phyloP scores from a whole-genome alignment of 257 asterid genomes.

The Haberlea rhodopensis region DNA sequence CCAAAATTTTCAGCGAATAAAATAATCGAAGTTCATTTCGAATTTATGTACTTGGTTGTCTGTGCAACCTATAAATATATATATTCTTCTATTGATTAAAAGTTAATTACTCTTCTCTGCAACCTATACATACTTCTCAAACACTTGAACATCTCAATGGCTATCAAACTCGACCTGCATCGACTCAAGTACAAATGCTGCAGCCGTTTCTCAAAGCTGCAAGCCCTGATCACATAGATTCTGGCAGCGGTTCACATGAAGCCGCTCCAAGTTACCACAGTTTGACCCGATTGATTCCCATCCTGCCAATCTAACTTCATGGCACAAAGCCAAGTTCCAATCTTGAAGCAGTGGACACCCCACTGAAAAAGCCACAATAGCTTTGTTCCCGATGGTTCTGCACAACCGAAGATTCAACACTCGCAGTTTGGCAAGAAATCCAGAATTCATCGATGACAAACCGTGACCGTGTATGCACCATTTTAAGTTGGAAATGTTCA shows the following conservation, averaged over 20 bases:
- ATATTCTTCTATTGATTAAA: too few relatives aligned
- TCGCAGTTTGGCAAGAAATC: constrained; percentile 38
- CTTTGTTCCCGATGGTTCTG: constrained; percentile 51
- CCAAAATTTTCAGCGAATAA: too few relatives aligned
- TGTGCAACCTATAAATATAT: too few relatives aligned
- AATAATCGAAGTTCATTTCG: too few relatives aligned
- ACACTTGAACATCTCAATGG: constrained; percentile 47
- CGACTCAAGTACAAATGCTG: constrained; percentile 39
- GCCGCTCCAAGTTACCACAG: constrained; percentile 47
- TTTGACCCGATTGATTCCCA: constrained; percentile 56
- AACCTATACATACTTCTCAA: constrained; percentile 49
- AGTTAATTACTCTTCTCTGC: constrained; percentile 26
- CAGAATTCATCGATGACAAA: constrained; percentile 32
- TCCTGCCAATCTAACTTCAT: constrained; percentile 44
- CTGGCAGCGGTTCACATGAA: constrained; percentile 66
- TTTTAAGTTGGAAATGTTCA: constrained; percentile 46
- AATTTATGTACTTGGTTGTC: too few relatives aligned
- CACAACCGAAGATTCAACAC: constrained; percentile 59
- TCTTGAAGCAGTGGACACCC: constrained; percentile 61
- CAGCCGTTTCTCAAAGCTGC: constrained; percentile 49
- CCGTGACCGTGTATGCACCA: constrained; percentile 56
- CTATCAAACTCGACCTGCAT: constrained; percentile 33
- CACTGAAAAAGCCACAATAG: constrained; percentile 39
- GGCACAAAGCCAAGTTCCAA: constrained; percentile 74
- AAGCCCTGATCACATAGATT: constrained; percentile 55